Evolutionary conservation across 768 basidiomycete species (phyloP), one percentile per base, ranked within the genome.

Genomic region (Imleria badia): DNA sequence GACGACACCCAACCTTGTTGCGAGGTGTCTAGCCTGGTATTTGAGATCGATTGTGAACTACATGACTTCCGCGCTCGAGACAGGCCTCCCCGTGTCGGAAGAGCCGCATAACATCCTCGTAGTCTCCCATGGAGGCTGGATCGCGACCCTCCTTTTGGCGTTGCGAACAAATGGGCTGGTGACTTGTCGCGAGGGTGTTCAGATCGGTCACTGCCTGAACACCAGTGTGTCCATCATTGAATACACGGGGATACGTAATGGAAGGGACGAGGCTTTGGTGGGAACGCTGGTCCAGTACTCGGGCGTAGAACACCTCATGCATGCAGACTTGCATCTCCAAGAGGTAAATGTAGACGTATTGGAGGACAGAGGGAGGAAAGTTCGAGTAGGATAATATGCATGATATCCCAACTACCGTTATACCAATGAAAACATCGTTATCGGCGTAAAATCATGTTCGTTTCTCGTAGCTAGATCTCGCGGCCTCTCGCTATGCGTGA

Each of bases 11-110:
- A 70, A 66, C 31, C 80, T 90, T 62, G 51, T 60, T 5, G 66
- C 72, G 45, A 81, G 90, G n/a, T 76, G 77, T 17, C 54, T 78
- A 36, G 52, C 62, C 3, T 92, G 89, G 88, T 91, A 90, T 83
- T 72, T 79, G 40, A 65, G 65, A 51, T 68, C 70, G 29, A 72
- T 89, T 47, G 50, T 75, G 23, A 60, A 72, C 13, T 64, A 67
- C 53, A 63, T 66, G 48, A n/a, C 41, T 31, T 58, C 66, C 6
- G 22, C 11, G 40, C 42, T 64, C 36, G 41, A 53, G 22, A 58
- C 56, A 17, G 67, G 55, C 44, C 58, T 61, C 19, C 67, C 77
- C 34, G 65, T 68, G 36, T 26, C 26, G 6, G 69, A 77, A 53
- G 51, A 45, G 22, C 55, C 64, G 10, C 55, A 46, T 6, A 60